Base-by-base conservation (phyloP, 352 stramenopile species). In the Lagenidium sp. region DNA sequence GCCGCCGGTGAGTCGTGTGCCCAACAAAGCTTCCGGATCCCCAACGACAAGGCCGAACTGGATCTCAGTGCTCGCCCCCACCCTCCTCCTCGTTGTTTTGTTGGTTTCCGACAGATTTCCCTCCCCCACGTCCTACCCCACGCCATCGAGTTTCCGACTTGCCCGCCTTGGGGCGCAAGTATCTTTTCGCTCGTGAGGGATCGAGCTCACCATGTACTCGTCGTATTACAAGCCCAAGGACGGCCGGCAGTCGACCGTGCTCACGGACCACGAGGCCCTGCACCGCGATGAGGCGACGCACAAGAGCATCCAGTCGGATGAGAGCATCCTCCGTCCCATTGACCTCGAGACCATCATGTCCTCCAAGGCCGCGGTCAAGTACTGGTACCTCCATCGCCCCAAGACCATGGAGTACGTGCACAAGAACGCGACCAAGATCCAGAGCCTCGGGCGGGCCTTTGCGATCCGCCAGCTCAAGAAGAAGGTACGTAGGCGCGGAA, bases 371-470 rank as follows among this genome's bases (percentile, higher is more conserved):
- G 80, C 75, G 34, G 80, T 93, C 61, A 93, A 93, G 70, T 93
- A 85, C 55, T 93, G 80, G 80, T 93, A 93, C 52, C 53, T 93
- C 21, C 80, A 93, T 43, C 80, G 80, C 13, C 80, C 80, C 36
- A 93, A 93, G 63, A 93, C 80, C 15, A 93, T 93, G 80, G 73
- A 85, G 45, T 90, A 87, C 49, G 80, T 93, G 28, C 80, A 93
- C 64, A 85, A 81, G 68, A 93, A 93, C 54, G 80, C 77, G 12
- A 87, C 78, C 41, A 90, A 90, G 60, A 85, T 93, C 39, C 80
- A 93, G 60, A 82, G 60, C 30, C 38, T 93, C 18, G 80, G 74
- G 0, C 80, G 80, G 36, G 73, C 80, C 18, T 93, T 76, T 50
- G 80, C 80, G 32, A 75, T 93, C 36, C 74, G 80, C 21, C 68